Percentiles rank a stretch among this genome's conserved stretches.
Evolutionary conservation across 1,139 yeast genomes (phyloP).

Genomic region (Yamadazyma dendronema): DNA sequence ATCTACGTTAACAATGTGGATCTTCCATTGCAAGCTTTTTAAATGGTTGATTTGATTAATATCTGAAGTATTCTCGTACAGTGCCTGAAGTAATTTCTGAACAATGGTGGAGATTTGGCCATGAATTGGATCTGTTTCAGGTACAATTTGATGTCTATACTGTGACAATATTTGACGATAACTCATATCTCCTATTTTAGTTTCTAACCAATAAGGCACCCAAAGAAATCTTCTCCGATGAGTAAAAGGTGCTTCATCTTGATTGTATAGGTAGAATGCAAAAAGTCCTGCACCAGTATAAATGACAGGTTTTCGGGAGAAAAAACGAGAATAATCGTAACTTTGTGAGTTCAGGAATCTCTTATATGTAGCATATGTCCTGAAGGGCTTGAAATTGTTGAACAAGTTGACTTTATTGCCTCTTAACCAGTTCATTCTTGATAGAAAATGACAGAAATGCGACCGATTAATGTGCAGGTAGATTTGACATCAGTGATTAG

Average conservation of each 20-base stretch:
- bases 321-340: slow-evolving; percentile 11
- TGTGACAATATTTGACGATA: slow-evolving; percentile 60
- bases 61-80: slow-evolving; percentile 31
- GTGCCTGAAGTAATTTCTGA: slow-evolving; percentile 60
- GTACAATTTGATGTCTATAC: slow-evolving; percentile 46
- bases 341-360: slow-evolving; percentile 19
- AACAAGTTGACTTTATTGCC: neutral
- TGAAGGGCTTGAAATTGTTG: neutral
- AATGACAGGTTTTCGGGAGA: slow-evolving; percentile 19
- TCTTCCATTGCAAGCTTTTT: slow-evolving; percentile 63
- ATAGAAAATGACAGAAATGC: too few relatives aligned
- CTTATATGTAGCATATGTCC: slow-evolving; percentile 16
- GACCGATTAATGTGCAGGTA: too few relatives aligned
- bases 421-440: slow-evolving; percentile 1
- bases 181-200: slow-evolving; percentile 62
- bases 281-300: slow-evolving; percentile 21
- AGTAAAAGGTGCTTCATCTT: slow-evolving; percentile 83
- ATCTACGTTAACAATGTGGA: slow-evolving; percentile 72
- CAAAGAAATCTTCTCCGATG: slow-evolving; percentile 71
- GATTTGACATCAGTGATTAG: too few relatives aligned
- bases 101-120: slow-evolving; percentile 57
- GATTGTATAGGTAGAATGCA: slow-evolving; percentile 58
- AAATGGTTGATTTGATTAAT: slow-evolving; percentile 30
- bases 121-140: slow-evolving; percentile 56
- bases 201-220: slow-evolving; percentile 68